These are phyloP conservation scores for Ophiostoma ulmi DNA, from an alignment of 2,329 filamentous ascomycete species.

Conservation along the genomic window DNA sequence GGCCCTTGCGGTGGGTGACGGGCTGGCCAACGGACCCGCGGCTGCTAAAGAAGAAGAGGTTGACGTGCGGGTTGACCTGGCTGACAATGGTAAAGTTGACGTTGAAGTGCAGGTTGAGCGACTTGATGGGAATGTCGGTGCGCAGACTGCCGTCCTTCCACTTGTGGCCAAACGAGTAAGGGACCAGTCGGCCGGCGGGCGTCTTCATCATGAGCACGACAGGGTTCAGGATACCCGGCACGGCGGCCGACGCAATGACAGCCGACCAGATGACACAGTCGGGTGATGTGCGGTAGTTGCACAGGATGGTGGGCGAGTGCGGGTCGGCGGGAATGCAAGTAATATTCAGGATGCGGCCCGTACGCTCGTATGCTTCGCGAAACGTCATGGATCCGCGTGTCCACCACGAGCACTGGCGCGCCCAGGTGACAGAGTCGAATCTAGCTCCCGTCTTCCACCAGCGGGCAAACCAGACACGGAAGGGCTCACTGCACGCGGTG, in stretches of 20 bases:
- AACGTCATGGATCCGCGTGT: constrained; percentile 89
- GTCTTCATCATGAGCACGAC: constrained; percentile 91
- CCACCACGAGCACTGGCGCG: constrained; percentile 80
- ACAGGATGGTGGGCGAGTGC: constrained; percentile 83
- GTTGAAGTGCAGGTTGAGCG: constrained; percentile 94
- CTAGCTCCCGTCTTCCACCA: constrained; percentile 92
- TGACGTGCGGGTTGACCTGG: constrained; percentile 94
- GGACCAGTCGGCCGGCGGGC: constrained; percentile 55
- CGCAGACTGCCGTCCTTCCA: constrained; percentile 96
- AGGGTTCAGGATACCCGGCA: constrained; percentile 92
- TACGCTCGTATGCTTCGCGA: constrained; percentile 86
- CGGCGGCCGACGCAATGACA: constrained; percentile 87
- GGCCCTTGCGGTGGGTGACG: constrained; percentile 86
- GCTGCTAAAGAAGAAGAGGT: constrained; percentile 97
- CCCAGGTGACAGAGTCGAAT: constrained; percentile 93
- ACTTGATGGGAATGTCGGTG: constrained; percentile 92
- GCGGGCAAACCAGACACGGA: constrained; percentile 68
- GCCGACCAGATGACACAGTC: constrained; percentile 99
- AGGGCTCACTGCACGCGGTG: constrained; percentile 74
- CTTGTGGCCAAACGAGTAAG: constrained; percentile 96
- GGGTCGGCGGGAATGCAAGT: constrained; percentile 94
- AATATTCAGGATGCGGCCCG: constrained; percentile 90
- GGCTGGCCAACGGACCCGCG: constrained; percentile 86
- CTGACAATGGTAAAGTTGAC: constrained; percentile 92
- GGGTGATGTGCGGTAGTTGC: constrained; percentile 90